Evolutionary conservation across 257 asterid species (phyloP), one percentile per base, ranked within the genome.

Genomic region (Primulina tabacum): DNA sequence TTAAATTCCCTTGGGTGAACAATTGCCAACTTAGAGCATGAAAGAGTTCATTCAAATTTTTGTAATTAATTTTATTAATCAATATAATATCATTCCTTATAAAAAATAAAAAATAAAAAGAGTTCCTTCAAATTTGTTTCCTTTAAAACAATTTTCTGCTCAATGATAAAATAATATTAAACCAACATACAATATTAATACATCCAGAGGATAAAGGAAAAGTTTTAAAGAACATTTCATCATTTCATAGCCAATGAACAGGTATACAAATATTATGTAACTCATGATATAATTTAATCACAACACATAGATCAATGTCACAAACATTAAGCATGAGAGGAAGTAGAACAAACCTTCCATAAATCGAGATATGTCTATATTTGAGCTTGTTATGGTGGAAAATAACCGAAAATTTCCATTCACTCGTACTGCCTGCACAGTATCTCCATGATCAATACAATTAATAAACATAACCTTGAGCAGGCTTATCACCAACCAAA

Each of bases 381-480:
- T 89, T 71, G 92, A 80, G 85, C 92, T 82, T 59, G 91, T 85
- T 80, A 94, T 80, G 0, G 99, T 94, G 73, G 97, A 88, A 83
- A 90, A 89, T 34, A 94, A 74, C 62, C 92, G 95, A 76, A 94
- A 94, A 64, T 79, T 80, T 73, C 85, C 87, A 68, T 82, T 83
- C 67, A 94, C 99, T 73, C 87, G 82, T 53, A 90, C 78, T 59
- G 87, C 90, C 99, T 93, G 94, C 84, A 83, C 14, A 73, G n/a
- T 63, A 50, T 58, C 33, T 47, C 50, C 33, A 14, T 18, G 35
- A 73, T 29, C 37, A 62, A 17, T 35, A 69, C 43, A 12, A 65
- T 43, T 55, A 61, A 67, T 24, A 7, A 63, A 29, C 28, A 65
- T 21, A 34, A 50, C 55, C 55, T 26, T 3, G 43, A 52, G 7